Evolutionary conservation across 1,284 basidiomycete species (phyloP).

Genomic region (Amylostereum areolatum): DNA sequence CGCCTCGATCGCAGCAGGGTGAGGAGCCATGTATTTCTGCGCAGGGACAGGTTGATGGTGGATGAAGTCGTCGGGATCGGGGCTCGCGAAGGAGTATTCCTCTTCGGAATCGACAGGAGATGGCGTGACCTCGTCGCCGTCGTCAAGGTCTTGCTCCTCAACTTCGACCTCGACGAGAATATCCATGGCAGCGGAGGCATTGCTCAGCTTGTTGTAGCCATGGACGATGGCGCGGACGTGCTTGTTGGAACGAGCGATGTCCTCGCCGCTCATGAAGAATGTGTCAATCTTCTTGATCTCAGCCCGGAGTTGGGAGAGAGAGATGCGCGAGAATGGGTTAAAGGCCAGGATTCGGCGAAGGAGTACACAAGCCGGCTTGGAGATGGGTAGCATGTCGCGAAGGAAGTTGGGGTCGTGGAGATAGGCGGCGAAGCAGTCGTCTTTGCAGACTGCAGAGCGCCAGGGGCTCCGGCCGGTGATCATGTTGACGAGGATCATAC

Average conservation of each 20-base stretch:
- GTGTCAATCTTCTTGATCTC: constrained; percentile 55
- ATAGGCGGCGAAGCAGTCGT: constrained; percentile 57
- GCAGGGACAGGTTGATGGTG: not conserved
- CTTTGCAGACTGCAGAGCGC: constrained; percentile 67
- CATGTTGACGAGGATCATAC: constrained; percentile 56
- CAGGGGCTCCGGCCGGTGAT: constrained; percentile 85
- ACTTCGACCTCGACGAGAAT: constrained; percentile 35
- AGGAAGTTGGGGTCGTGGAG: constrained; percentile 65
- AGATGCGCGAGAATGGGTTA: constrained; percentile 46
- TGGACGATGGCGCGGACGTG: constrained; percentile 2
- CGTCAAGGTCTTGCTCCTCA: not conserved
- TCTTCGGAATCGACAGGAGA: constrained; percentile 34
- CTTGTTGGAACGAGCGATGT: constrained; percentile 28
- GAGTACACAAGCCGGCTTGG: constrained; percentile 47
- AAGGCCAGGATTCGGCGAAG: constrained; percentile 55
- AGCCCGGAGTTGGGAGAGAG: constrained; percentile 56
- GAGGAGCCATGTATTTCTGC: not conserved
- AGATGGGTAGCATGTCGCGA: constrained; percentile 69
- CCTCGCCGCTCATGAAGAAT: constrained; percentile 61
- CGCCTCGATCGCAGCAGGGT: too few relatives aligned
- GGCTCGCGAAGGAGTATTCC: not conserved
- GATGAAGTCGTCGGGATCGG: not conserved
- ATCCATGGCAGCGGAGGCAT: not conserved
- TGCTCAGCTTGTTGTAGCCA: not conserved
- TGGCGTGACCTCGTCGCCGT: not conserved